Evolutionary conservation across 345 rosid genomes (phyloP).

Genomic region (Cochlearia excelsa): DNA sequence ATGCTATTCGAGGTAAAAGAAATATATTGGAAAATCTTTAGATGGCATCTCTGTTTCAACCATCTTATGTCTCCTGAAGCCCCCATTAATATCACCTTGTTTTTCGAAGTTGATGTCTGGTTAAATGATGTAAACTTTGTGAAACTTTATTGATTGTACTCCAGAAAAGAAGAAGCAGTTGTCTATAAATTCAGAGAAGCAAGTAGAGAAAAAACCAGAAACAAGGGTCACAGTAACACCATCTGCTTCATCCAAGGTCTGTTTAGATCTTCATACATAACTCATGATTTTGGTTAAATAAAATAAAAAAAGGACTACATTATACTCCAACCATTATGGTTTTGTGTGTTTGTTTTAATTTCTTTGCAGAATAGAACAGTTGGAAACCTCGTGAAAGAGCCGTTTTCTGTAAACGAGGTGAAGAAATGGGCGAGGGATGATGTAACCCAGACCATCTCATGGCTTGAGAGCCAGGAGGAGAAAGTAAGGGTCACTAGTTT

Average conservation of each 20-base stretch:
- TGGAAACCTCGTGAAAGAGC: constrained; percentile 33
- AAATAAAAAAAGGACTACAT: constrained; percentile 9
- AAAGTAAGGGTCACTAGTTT: constrained; percentile 44
- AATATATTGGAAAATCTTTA: constrained; percentile 13
- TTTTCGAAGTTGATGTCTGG: neutral
- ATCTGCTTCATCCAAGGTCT: constrained; percentile 50
- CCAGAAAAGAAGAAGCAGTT: constrained; percentile 47
- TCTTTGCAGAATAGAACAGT: constrained; percentile 43
- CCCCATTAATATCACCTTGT: constrained; percentile 13
- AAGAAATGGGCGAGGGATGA: constrained; percentile 78
- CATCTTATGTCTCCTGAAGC: neutral
- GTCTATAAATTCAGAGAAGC: constrained; percentile 42
- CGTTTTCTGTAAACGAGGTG: constrained; percentile 47
- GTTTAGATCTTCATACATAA: constrained; percentile 11
- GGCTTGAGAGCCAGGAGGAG: constrained; percentile 86
- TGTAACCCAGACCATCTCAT: constrained; percentile 61
- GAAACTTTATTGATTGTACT: constrained; percentile 30
- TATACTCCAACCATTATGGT: constrained; percentile 10
- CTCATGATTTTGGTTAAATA: constrained; percentile 5
- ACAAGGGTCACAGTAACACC: constrained; percentile 33
- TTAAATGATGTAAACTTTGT: constrained; percentile 22
- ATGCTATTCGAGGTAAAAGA: constrained; percentile 43
- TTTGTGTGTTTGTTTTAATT: constrained; percentile 22
- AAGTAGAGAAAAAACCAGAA: constrained; percentile 45
- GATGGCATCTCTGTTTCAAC: constrained; percentile 3